These are phyloP conservation scores for Alectoria sarmentosa DNA, from an alignment of 495 filamentous ascomycete species.

Conservation along the genomic window DNA sequence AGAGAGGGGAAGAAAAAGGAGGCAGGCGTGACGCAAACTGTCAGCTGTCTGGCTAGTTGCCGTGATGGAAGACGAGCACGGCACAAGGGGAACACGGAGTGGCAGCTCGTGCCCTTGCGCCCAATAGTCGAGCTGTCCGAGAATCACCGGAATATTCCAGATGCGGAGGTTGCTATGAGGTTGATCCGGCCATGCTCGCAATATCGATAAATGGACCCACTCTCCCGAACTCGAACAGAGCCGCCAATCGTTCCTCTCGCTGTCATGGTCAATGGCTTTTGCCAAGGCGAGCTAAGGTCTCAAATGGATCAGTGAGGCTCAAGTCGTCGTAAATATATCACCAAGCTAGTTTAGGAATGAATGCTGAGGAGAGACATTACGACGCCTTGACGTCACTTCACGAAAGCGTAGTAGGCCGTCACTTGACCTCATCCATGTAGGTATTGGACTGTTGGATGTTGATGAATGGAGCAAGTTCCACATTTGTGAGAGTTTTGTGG, in stretches of 20 bases:
- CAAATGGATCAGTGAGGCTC: neutral
- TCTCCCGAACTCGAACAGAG: neutral
- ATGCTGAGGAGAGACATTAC: neutral
- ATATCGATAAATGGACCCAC: constrained; percentile 1
- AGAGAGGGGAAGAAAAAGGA: neutral
- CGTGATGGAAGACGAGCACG: neutral
- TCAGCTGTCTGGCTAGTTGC: neutral
- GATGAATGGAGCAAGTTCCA: neutral
- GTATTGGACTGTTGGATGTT: neutral
- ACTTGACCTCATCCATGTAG: neutral
- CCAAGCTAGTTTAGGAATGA: neutral
- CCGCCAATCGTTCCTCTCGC: neutral
- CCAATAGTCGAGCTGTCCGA: neutral
- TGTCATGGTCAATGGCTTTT: neutral
- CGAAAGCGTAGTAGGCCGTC: neutral
- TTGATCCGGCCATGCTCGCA: neutral
- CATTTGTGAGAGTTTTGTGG: neutral
- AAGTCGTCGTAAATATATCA: neutral
- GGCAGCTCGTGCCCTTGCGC: neutral
- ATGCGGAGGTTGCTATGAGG: neutral
- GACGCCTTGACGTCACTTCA: neutral
- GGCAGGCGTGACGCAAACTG: neutral
- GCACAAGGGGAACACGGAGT: neutral
- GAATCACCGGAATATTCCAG: neutral
- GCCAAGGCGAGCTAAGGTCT: neutral